Conservation (phyloP, 2,329 filamentous ascomycete genomes). For the Canariomyces notabilis region DNA sequence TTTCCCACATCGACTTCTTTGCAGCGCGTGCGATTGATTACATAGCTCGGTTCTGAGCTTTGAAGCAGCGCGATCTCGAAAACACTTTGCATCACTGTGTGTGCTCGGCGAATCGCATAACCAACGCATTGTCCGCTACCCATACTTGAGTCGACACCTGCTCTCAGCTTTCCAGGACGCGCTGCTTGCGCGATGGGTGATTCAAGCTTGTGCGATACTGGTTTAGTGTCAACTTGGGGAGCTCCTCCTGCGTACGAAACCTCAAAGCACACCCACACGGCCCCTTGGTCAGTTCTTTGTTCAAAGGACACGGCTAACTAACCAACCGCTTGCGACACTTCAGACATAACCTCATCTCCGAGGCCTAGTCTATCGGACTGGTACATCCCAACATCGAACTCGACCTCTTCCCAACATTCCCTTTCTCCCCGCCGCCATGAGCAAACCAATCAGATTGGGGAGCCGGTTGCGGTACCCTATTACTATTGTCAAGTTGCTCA, state of each 20-base stretch:
- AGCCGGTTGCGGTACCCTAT: conserved; percentile 66
- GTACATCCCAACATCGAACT: neutral
- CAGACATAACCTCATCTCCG: neutral
- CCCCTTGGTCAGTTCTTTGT: neutral
- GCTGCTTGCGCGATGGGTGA: conserved; percentile 25
- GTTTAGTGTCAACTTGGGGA: conserved; percentile 11
- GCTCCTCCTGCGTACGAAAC: conserved; percentile 14
- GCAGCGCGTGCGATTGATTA: neutral
- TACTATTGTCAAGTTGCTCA: conserved; percentile 80
- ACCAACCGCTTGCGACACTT: neutral
- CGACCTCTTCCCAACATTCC: neutral
- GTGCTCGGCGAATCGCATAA: neutral
- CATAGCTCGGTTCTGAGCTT: neutral
- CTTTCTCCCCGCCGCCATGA: conserved; percentile 15
- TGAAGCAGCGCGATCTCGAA: neutral
- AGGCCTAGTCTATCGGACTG: neutral
- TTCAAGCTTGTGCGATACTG: conserved; percentile 6
- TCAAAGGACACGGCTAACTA: conserved; percentile 5
- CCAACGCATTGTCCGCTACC: neutral
- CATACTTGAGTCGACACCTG: neutral
- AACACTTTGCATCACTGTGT: neutral
- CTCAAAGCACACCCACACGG: neutral
- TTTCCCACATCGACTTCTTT: conserved; percentile 8
- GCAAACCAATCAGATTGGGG: conserved; percentile 24
- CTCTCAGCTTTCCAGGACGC: conserved; percentile 6